A percentile compares a stretch with the other conserved stretches of the same genome.
These are phyloP conservation scores for Trichoderma sp. DNA, from an alignment of 2,329 filamentous ascomycete genomes.

Conservation along the genomic window DNA sequence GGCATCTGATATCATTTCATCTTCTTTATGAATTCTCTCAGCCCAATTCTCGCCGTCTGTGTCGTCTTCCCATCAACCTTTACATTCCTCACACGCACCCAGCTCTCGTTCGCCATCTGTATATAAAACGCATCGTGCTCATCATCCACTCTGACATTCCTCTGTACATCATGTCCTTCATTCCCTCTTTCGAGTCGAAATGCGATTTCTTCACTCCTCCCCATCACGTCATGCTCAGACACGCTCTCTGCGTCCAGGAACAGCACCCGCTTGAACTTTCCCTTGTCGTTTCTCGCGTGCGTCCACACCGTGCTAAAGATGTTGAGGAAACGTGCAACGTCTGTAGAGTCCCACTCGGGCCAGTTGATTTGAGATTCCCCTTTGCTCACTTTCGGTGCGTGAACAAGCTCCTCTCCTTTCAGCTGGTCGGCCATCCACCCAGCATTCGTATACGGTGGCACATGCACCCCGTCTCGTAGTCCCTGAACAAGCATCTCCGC, in stretches of 20 bases:
- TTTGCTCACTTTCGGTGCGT: slow-evolving; percentile 74
- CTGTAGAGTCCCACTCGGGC: slow-evolving; percentile 50
- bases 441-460: slow-evolving; percentile 57
- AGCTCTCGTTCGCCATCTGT: slow-evolving; percentile 26
- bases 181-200: slow-evolving; percentile 27
- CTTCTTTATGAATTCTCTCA: slow-evolving; percentile 27
- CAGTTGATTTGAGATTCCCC: slow-evolving; percentile 66
- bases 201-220: slow-evolving; percentile 15
- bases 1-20: background rate
- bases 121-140: slow-evolving; percentile 31
- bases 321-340: slow-evolving; percentile 57
- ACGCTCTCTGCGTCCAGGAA: slow-evolving; percentile 39
- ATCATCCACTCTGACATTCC: slow-evolving; percentile 25
- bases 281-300: slow-evolving; percentile 33
- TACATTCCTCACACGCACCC: slow-evolving; percentile 36
- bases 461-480: slow-evolving; percentile 63
- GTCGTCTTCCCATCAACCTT: slow-evolving; percentile 40
- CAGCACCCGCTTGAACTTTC: slow-evolving; percentile 41
- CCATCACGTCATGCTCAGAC: slow-evolving; percentile 25
- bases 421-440: slow-evolving; percentile 33
- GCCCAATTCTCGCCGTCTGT: slow-evolving; percentile 31
- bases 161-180: slow-evolving; percentile 1
- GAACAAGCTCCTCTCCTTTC: slow-evolving; percentile 34
- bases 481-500: slow-evolving; percentile 69
- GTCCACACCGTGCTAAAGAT: slow-evolving; percentile 71